phyloP scores from a whole-genome alignment of 140 eudicot species.

The Senecio squalidus region DNA sequence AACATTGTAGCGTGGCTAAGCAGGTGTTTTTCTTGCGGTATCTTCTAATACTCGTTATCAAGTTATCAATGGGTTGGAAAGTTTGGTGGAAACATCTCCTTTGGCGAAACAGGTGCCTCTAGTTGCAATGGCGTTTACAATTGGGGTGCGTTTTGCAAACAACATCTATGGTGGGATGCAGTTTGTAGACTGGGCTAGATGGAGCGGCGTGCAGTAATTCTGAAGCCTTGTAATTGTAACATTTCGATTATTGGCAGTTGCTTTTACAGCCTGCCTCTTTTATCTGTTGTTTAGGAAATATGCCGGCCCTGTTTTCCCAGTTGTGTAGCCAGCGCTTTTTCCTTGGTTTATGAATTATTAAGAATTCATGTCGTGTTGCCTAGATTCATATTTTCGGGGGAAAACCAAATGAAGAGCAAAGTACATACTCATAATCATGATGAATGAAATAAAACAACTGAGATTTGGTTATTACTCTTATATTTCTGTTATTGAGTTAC shows the following conservation, averaged over 20 bases:
- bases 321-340: slow-evolving; percentile 2
- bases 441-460: too few species aligned
- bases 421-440: too few species aligned
- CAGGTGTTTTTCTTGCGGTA: slow-evolving; percentile 93
- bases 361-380: too few species aligned
- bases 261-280: slow-evolving; percentile 6
- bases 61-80: slow-evolving; percentile 79
- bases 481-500: too few species aligned
- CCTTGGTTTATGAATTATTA: neutral
- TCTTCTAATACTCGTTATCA: slow-evolving; percentile 96
- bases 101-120: slow-evolving; percentile 69
- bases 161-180: slow-evolving; percentile 97
- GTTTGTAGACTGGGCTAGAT: slow-evolving; percentile 93
- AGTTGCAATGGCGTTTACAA: slow-evolving; percentile 83
- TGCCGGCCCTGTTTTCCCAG: neutral
- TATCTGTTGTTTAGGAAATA: too few species aligned
- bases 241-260: slow-evolving; percentile 7
- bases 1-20: neutral
- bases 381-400: neutral
- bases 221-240: slow-evolving; percentile 7
- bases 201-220: slow-evolving; percentile 78
- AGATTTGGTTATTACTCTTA: too few species aligned
- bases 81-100: slow-evolving; percentile 69
- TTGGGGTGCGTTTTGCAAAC: slow-evolving; percentile 91
- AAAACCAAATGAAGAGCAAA: too few species aligned